A percentile compares a stretch with the other conserved stretches of the same genome.
phyloP scores from a whole-genome alignment of 2,329 filamentous ascomycete genomes.

The Cadophora sp. region DNA sequence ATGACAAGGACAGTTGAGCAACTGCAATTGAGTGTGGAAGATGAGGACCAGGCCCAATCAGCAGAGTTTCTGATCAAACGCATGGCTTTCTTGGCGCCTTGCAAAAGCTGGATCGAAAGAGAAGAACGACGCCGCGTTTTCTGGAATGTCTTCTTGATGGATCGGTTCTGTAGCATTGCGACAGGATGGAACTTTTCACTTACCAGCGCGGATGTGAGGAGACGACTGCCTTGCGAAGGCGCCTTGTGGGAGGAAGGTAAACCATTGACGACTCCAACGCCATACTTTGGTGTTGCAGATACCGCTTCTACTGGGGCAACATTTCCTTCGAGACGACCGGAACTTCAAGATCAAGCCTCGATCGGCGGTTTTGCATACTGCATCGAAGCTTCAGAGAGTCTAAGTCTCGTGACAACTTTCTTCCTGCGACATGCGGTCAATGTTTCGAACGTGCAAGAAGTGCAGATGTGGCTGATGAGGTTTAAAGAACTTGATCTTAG shows the following conservation, averaged over 20 bases:
- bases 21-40: no score
- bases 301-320: constrained; percentile 37
- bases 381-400: constrained; percentile 32
- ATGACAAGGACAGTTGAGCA: no score
- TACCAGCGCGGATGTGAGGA: constrained; percentile 45
- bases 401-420: no score
- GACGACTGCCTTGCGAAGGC: constrained; percentile 47
- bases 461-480: constrained; percentile 46
- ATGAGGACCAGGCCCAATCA: no score
- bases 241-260: constrained; percentile 44
- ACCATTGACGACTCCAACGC: constrained; percentile 42
- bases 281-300: constrained; percentile 51
- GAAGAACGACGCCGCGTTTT: constrained; percentile 49
- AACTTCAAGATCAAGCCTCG: constrained; percentile 41
- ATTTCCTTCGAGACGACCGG: constrained; percentile 32
- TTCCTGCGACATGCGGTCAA: no score
- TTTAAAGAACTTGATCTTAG: constrained; percentile 46
- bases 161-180: constrained; percentile 47
- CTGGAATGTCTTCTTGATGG: constrained; percentile 49
- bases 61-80: no score
- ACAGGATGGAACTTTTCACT: constrained; percentile 48
- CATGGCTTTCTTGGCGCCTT: constrained; percentile 44
- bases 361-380: constrained; percentile 46
- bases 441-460: constrained; percentile 33
- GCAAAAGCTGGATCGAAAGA: constrained; percentile 44